Conservation (phyloP, 2,329 filamentous ascomycete species). For the Plectosphaerella sp. region DNA sequence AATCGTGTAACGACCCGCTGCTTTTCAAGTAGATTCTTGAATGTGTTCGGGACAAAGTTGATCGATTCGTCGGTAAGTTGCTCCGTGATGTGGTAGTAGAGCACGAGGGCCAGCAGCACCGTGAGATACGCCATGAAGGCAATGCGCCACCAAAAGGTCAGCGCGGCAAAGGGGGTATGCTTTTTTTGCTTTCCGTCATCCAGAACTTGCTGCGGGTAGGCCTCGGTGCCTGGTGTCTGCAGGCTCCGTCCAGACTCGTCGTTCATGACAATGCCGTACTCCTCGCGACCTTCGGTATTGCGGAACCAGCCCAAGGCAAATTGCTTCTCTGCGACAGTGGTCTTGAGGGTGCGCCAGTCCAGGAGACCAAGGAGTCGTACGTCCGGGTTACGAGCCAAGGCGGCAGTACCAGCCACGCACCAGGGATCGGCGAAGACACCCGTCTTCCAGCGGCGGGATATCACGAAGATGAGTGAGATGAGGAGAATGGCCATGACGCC, state of each 20-base stretch:
- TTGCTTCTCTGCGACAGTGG: constrained; percentile 15
- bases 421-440: constrained; percentile 34
- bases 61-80: neutral
- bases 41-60: neutral
- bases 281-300: constrained; percentile 15
- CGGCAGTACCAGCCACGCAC: constrained; percentile 30
- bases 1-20: constrained; percentile 38
- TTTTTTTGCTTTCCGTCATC: neutral
- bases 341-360: constrained; percentile 11
- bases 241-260: constrained; percentile 20
- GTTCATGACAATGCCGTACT: constrained; percentile 24
- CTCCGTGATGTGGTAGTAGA: constrained; percentile 30
- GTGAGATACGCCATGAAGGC: constrained; percentile 24
- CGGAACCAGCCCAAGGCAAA: constrained; percentile 24
- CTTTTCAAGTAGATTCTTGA: constrained; percentile 6
- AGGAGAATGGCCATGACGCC: constrained; percentile 23
- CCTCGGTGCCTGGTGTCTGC: constrained; percentile 4
- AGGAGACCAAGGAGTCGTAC: constrained; percentile 8
- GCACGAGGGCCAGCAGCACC: constrained; percentile 27
- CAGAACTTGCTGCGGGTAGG: neutral
- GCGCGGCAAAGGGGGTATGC: constrained; percentile 24
- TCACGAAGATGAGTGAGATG: constrained; percentile 17
- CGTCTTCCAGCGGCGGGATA: constrained; percentile 26
- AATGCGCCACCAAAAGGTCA: constrained; percentile 28
- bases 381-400: constrained; percentile 23